These are phyloP conservation scores for Salinomyces thailandicus DNA, from an alignment of 2,329 filamentous ascomycete species.

Conservation along the genomic window DNA sequence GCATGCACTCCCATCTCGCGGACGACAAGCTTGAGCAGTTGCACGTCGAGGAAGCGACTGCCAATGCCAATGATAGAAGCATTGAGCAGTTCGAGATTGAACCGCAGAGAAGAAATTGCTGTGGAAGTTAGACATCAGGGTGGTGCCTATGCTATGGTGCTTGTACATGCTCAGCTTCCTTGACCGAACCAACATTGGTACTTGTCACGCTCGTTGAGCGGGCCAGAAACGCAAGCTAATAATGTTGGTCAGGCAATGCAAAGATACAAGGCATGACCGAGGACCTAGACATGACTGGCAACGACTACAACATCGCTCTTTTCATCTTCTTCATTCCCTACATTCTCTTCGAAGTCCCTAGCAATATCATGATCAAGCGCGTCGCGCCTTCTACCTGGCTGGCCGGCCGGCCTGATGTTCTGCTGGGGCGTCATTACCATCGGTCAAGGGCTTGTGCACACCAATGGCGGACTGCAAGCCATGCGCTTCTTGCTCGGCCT, in stretches of 20 bases:
- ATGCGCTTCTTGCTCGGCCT: constrained; percentile 33
- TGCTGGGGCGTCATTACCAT: constrained; percentile 26
- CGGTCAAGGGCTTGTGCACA: constrained; percentile 38
- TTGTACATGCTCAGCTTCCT: constrained; percentile 39
- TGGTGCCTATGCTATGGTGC: constrained; percentile 39
- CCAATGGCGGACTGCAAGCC: constrained; percentile 25
- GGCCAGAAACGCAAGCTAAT: too few relatives aligned
- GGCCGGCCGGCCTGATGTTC: constrained; percentile 26
- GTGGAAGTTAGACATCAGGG: constrained; percentile 38
- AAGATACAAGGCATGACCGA: constrained; percentile 30
- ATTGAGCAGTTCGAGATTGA: constrained; percentile 14
- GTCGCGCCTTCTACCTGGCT: constrained; percentile 35
- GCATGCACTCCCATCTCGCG: constrained; percentile 10
- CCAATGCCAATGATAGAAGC: constrained; percentile 12
- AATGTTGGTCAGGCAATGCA: constrained; percentile 25
- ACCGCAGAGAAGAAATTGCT: constrained; percentile 35
- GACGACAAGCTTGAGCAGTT: constrained; percentile 17
- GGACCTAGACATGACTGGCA: constrained; percentile 31
- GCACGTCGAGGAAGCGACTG: constrained; percentile 12
- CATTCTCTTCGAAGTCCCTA: constrained; percentile 37
- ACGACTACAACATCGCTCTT: constrained; percentile 55
- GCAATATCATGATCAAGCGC: constrained; percentile 35
- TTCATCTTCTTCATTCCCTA: constrained; percentile 55
- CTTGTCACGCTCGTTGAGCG: too few relatives aligned
- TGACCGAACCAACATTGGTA: constrained; percentile 6